A percentile compares a stretch with the other conserved stretches of the same genome.
phyloP scores from a whole-genome alignment of 441 rosid genomes.

The Theobroma grandiflorum region DNA sequence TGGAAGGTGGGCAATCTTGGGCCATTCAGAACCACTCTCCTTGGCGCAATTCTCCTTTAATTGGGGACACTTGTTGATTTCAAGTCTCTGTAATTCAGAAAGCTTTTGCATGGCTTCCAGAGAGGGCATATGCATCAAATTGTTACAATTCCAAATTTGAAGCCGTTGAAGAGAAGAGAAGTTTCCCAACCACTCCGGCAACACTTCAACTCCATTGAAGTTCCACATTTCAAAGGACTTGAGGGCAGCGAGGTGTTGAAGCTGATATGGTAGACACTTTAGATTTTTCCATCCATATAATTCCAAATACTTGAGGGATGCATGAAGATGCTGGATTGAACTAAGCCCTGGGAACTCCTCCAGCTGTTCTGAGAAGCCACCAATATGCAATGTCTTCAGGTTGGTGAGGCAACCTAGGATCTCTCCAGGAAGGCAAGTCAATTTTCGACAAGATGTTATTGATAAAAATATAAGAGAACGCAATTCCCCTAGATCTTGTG shows the following conservation, averaged over 20 bases:
- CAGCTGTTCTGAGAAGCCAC: not conserved
- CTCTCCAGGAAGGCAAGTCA: not conserved
- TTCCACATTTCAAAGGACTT: not conserved
- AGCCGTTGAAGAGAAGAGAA: slow-evolving; percentile 3
- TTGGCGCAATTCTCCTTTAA: not conserved
- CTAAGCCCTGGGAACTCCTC: not conserved
- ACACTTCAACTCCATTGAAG: not conserved
- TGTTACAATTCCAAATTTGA: not conserved
- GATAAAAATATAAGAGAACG: not conserved
- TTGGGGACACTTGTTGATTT: not conserved
- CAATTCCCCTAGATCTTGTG: not conserved
- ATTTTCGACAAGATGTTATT: not conserved
- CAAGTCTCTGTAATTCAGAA: not conserved
- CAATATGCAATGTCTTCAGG: not conserved
- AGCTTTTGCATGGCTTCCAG: not conserved
- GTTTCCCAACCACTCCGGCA: slow-evolving; percentile 4
- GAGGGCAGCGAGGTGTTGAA: not conserved
- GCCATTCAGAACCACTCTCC: not conserved
- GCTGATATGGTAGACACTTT: not conserved
- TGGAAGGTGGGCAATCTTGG: slow-evolving; percentile 22
- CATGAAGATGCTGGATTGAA: not conserved
- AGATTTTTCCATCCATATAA: not conserved
- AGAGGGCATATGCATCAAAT: not conserved
- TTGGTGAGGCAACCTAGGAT: not conserved
- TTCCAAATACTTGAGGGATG: not conserved